Percentiles rank a stretch among this genome's conserved stretches.
Evolutionary conservation across 2,329 filamentous ascomycete genomes (phyloP).

Genomic region (Trichoderma aggressivum): DNA sequence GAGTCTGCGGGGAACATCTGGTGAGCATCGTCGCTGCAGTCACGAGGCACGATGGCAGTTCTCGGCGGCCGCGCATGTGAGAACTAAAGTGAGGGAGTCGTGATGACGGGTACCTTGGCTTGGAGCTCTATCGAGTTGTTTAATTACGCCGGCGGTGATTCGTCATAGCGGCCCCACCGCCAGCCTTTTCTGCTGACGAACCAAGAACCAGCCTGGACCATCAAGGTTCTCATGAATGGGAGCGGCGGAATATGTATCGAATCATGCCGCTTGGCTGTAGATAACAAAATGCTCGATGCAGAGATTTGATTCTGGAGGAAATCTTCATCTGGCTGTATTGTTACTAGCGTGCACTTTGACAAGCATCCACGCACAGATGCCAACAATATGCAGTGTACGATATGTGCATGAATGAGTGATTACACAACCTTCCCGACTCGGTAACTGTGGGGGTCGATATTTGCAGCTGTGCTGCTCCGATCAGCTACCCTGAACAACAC

Average conservation of each 20-base stretch:
- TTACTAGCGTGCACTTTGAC: background rate
- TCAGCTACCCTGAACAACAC: background rate
- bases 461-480: background rate
- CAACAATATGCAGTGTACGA: background rate
- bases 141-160: conserved; percentile 2
- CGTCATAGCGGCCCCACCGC: background rate
- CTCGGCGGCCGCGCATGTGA: background rate
- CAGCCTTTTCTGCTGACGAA: background rate
- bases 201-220: background rate
- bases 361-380: background rate
- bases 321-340: background rate
- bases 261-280: background rate
- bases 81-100: background rate
- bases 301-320: background rate
- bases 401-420: background rate
- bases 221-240: conserved; percentile 6
- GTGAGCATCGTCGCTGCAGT: background rate
- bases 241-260: background rate
- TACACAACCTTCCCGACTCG: background rate
- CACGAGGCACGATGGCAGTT: background rate
- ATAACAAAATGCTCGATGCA: background rate
- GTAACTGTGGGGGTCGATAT: background rate
- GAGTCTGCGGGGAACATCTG: background rate
- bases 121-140: background rate
- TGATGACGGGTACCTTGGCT: background rate